These are phyloP conservation scores for Aspergillus proliferans DNA, from an alignment of 2,329 filamentous ascomycete genomes.

Conservation along the genomic window DNA sequence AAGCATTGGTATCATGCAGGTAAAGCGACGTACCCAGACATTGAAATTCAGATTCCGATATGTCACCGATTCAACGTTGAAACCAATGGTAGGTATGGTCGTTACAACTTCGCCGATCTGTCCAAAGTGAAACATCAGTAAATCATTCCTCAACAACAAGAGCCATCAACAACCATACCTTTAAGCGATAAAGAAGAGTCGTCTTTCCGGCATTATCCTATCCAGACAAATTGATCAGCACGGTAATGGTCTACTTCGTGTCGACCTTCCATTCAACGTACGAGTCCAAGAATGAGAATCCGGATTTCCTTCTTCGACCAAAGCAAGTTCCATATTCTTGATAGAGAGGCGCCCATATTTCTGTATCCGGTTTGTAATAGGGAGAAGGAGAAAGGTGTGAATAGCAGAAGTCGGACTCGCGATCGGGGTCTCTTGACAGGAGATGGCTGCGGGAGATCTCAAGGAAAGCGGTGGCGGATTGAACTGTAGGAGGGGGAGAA, in stretches of 20 bases:
- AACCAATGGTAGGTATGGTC: conserved; percentile 97
- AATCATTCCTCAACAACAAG: not conserved
- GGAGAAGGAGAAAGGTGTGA: not conserved
- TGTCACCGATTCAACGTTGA: conserved; percentile 97
- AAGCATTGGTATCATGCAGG: not conserved
- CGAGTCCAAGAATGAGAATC: conserved; percentile 88
- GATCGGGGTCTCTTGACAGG: too few species aligned
- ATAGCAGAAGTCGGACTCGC: not conserved
- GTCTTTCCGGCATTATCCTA: conserved; percentile 99
- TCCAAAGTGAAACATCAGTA: conserved; percentile 5
- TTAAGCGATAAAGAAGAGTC: conserved; percentile 89
- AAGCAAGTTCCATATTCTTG: conserved; percentile 61
- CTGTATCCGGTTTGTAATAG: conserved; percentile 4
- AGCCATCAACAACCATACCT: conserved; percentile 50
- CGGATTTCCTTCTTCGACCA: conserved; percentile 97
- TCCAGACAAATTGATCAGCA: conserved; percentile 9
- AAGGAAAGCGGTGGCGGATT: not conserved
- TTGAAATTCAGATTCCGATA: conserved; percentile 99
- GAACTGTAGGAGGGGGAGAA: not conserved
- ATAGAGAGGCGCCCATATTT: conserved; percentile 52
- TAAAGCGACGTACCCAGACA: conserved; percentile 68
- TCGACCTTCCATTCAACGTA: conserved; percentile 45
- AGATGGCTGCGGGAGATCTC: not conserved
- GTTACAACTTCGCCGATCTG: conserved; percentile 98
- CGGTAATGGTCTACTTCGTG: conserved; percentile 3